Conservation (phyloP, 2,329 filamentous ascomycete species). For the Scytalidium lignicola region DNA sequence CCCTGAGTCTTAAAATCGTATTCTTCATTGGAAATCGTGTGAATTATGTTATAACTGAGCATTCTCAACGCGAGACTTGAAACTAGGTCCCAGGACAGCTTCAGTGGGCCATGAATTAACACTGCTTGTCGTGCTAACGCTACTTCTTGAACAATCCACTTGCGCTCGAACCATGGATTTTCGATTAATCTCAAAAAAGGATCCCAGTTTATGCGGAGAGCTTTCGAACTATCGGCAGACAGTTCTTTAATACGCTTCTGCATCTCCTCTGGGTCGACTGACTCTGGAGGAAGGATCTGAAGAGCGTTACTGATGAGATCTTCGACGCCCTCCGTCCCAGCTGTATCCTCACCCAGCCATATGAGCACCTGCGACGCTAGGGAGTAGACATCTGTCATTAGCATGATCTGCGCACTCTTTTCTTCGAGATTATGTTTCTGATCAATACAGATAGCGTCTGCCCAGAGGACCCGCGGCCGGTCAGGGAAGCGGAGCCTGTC, state of each 20-base stretch:
- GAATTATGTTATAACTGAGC: background rate
- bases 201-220: background rate
- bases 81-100: background rate
- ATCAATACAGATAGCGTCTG: background rate
- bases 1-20: background rate
- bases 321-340: background rate
- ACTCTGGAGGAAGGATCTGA: constrained; percentile 56
- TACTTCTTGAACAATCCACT: constrained; percentile 6
- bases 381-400: background rate
- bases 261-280: constrained; percentile 29
- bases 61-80: background rate
- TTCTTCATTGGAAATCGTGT: background rate
- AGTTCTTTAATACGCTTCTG: constrained; percentile 25
- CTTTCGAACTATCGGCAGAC: background rate
- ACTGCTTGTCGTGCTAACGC: background rate
- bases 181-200: background rate
- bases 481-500: constrained; percentile 5
- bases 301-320: constrained; percentile 13
- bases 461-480: constrained; percentile 2
- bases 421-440: background rate
- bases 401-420: background rate
- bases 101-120: background rate
- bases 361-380: background rate
- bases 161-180: constrained; percentile 3
- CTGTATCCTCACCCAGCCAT: constrained; percentile 1